Conservation (phyloP, 1,284 basidiomycete species). For the Exobasidium cylindrosporum region DNA sequence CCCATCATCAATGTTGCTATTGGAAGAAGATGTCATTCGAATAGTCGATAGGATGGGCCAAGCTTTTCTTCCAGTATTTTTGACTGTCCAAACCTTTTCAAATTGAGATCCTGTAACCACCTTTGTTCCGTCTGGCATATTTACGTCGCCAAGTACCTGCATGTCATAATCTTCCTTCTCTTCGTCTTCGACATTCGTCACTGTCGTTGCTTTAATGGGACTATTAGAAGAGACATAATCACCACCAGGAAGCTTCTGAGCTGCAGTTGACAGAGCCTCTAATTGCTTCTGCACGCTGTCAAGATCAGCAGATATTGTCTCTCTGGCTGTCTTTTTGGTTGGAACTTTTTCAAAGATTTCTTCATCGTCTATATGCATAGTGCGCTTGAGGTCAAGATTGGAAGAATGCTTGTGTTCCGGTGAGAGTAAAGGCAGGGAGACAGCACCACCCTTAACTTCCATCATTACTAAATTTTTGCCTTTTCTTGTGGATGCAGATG, state of each 20-base stretch:
- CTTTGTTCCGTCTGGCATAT: slow-evolving; percentile 70
- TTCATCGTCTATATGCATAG: background rate
- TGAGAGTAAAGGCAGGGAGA: background rate
- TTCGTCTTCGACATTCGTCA: background rate
- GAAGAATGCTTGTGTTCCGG: background rate
- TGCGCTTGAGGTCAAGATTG: background rate
- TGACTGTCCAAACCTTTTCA: slow-evolving; percentile 73
- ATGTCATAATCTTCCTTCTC: slow-evolving; percentile 58
- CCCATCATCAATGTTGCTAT: background rate
- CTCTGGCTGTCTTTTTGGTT: background rate
- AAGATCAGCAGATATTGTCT: background rate
- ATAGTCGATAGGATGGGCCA: slow-evolving; percentile 61
- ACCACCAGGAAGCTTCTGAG: background rate
- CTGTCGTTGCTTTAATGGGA: background rate
- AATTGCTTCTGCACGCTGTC: background rate
- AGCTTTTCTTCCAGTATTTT: slow-evolving; percentile 64
- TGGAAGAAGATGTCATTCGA: background rate
- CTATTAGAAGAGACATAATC: background rate
- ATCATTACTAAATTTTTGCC: background rate
- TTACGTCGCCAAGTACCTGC: slow-evolving; percentile 66
- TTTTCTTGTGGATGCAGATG: too few relatives aligned
- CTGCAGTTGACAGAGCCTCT: background rate
- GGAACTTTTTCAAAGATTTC: background rate
- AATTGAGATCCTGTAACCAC: slow-evolving; percentile 80
- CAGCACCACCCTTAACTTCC: background rate